These are phyloP conservation scores for Vitis hybrid DNA, from an alignment of 177 flowering plant species.

Conservation along the genomic window DNA sequence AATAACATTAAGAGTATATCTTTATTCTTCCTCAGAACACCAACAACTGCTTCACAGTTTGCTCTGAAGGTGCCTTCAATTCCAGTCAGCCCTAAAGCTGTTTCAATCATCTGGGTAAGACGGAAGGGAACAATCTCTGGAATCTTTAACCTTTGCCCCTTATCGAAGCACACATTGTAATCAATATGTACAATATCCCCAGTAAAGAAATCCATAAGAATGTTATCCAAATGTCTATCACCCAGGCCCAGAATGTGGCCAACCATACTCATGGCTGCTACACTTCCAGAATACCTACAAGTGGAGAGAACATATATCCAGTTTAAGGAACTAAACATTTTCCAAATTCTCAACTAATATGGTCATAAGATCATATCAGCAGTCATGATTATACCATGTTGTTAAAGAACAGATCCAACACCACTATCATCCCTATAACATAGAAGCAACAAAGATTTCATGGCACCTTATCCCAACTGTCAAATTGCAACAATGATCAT, in stretches of 20 bases:
- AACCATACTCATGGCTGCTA: conserved; percentile 97
- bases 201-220: conserved; percentile 80
- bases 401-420: neutral
- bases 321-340: neutral
- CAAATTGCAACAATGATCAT: too few species aligned
- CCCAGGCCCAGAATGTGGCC: conserved; percentile 95
- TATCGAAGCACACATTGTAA: conserved; percentile 96
- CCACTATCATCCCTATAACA: neutral
- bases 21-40: conserved; percentile 82
- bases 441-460: too few species aligned
- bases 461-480: too few species aligned
- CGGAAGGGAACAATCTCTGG: conserved; percentile 99
- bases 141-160: conserved; percentile 86
- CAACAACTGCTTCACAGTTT: conserved; percentile 88
- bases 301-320: conserved; percentile 8
- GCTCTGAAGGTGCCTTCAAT: conserved; percentile 86
- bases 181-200: conserved; percentile 97
- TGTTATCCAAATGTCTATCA: conserved; percentile 96
- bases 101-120: conserved; percentile 91
- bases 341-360: neutral
- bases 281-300: conserved; percentile 84
- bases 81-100: conserved; percentile 93
- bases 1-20: conserved; percentile 86
- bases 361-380: conserved; percentile 2
- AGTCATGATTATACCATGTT: neutral